Base-by-base conservation (phyloP, 345 rosid species). In the Populus alba region DNA sequence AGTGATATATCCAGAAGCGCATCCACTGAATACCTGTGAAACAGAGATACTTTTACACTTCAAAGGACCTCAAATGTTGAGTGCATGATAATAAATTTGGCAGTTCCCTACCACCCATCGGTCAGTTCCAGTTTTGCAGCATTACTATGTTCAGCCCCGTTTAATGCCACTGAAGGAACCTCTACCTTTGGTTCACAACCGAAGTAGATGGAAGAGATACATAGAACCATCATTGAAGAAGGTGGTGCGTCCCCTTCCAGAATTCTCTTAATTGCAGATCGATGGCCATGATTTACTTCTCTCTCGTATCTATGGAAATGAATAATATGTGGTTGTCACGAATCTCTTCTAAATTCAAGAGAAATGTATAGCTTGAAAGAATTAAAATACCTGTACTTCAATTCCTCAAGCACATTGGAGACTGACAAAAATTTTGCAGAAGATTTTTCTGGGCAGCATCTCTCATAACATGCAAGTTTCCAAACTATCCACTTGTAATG, bases 401-500 rank as follows among this genome's bases (percentile, higher is more conserved):
- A 86, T 85, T 95, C 99, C 84, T 92, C 98, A 53, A 93, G 88
- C 79, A 95, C 90, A 93, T 89, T 93, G 86, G 89, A 55, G 74
- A 89, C 45, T 10, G 98, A 92, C 81, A 95, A 85, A 87, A 92
- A 87, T 2, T 89, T 95, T 76, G 92, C 81, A 79, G 81, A 76
- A 79, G 80, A 76, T 84, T 83, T 91, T 79, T 76, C 80, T 38
- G 91, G 90, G 81, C 87, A 86, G 78, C 66, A 67, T 87, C 88
- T 91, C 75, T 93, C 98, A 72, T 93, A 95, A 78, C 93, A 84
- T 63, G 87, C 92, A 76, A 95, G 92, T 85, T 95, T 95, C 99
- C 99, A 95, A 55, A 93, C 91, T 83, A 95, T 91, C 98, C 93
- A 93, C 85, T 87, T 92, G 87, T 91, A 93, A 82, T 95, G 99